Evolutionary conservation across 495 filamentous ascomycete species (phyloP), one percentile per base, ranked within the genome.

Genomic region (Podospora pseudocomata): DNA sequence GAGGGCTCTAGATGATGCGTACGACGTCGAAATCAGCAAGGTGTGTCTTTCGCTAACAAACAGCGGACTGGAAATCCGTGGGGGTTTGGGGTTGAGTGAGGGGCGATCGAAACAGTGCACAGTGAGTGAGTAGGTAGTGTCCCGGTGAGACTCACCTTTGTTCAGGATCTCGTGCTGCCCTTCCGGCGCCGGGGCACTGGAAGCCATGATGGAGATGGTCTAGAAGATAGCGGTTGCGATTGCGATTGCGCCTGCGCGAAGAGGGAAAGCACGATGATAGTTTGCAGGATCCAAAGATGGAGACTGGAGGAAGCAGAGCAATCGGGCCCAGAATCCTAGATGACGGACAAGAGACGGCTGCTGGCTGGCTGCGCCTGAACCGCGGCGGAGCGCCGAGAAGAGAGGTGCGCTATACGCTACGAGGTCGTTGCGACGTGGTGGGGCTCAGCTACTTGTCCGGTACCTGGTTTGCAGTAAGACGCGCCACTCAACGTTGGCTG

Each of bases 81-180:
- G 73, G 70, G 70, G 59, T 69, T 71, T 69, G 73, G 70, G 70
- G 59, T 69, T 58, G 54, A 32, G 34, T 58, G 65, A 71, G 75
- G 75, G 73, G 73, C 70, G 65, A 72, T 49, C 49, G 23, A 28
- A 34, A 49, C 39, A 49, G 39, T 49, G 39, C 13, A 49, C 39
- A 49, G 39, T 23, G 23, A 23, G 23, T 1, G 1, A 23, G 23
- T 23, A 23, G 23, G 23, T 23, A 23, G 23, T 58, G 55, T 58
- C 23, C 23, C 9, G n/a, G 23, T 58, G 55, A 58, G 55, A 26
- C 57, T 69, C 59, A 71, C 71, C 71, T 73, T 69, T 30, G 18
- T 67, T 19, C 53, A 30, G 66, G 59, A 63, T 54, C 55, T 66
- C 70, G 55, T 63, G 70, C 20, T 58, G 68, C 71, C 61, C 59